phyloP scores from a whole-genome alignment of 164 flowering plant genomes.

The Taxillus chinensis region DNA sequence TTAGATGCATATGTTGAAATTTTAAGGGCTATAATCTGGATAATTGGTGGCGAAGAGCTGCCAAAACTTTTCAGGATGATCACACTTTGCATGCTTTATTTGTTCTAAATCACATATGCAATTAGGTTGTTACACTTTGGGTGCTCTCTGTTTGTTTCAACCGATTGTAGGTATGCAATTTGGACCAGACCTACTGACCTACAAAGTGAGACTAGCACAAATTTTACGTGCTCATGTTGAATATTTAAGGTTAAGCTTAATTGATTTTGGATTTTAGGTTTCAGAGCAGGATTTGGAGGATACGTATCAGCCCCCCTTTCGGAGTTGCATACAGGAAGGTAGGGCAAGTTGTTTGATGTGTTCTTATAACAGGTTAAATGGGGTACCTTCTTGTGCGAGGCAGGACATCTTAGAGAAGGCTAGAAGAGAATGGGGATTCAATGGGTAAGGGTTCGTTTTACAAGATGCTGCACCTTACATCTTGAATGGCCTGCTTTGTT shows the following conservation, averaged over 20 bases:
- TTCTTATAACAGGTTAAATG: conserved; percentile 78
- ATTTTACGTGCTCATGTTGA: too few species aligned
- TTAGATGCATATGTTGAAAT: too few species aligned
- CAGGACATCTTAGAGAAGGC: conserved; percentile 50
- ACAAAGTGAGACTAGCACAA: too few species aligned
- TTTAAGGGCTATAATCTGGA: too few species aligned
- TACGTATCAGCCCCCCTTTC: conserved; percentile 79
- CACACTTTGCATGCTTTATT: too few species aligned
- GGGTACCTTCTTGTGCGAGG: conserved; percentile 73
- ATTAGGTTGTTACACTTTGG: too few species aligned
- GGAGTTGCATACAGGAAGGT: conserved; percentile 66
- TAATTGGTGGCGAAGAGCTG: too few species aligned
- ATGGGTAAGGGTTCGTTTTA: conserved; percentile 42
- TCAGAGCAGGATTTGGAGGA: conserved; percentile 80
- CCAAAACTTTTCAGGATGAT: too few species aligned
- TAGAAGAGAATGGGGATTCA: conserved; percentile 74
- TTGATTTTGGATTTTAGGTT: conserved; percentile 32
- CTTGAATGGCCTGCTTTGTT: not conserved
- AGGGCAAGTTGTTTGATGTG: conserved; percentile 97
- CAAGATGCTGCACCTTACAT: not conserved
- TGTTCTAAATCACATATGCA: too few species aligned
- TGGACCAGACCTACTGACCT: too few species aligned
- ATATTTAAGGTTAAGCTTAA: not conserved
- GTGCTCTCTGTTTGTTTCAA: too few species aligned
- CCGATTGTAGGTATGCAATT: too few species aligned